Evolutionary conservation across 768 basidiomycete species (phyloP).

Genomic region (Thelephora aurantiotincta): DNA sequence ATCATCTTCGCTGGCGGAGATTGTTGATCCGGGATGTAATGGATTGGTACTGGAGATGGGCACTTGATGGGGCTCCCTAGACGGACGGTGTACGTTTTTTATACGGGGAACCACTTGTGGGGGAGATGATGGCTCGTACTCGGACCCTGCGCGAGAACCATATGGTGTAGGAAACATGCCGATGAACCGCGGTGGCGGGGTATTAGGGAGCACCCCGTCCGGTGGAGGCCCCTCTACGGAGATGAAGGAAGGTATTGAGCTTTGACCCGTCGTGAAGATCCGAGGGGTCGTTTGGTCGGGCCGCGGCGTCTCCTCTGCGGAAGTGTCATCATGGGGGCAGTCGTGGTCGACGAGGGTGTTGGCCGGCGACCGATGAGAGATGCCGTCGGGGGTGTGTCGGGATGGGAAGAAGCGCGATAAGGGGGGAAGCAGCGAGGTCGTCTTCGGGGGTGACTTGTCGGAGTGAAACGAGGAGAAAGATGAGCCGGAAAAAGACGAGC

Average conservation of each 20-base stretch:
- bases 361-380: slow-evolving; percentile 7
- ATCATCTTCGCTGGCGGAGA: slow-evolving; percentile 6
- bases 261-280: background rate
- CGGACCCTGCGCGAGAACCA: background rate
- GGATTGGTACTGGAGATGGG: slow-evolving; percentile 4
- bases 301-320: background rate
- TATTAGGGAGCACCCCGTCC: background rate
- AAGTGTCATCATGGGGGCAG: slow-evolving; percentile 6
- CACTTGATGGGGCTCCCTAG: background rate
- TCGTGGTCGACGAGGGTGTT: slow-evolving; percentile 9
- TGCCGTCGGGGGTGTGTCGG: slow-evolving; percentile 18
- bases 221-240: background rate
- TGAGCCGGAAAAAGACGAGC: slow-evolving; percentile 9
- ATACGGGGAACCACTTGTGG: too few species aligned
- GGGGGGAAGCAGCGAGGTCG: slow-evolving; percentile 16
- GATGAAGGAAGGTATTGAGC: background rate
- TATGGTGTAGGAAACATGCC: background rate
- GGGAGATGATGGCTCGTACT: background rate
- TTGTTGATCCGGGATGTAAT: slow-evolving; percentile 4
- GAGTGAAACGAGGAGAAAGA: slow-evolving; percentile 8
- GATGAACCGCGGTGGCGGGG: background rate
- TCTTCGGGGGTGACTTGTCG: slow-evolving; percentile 8
- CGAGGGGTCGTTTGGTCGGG: background rate
- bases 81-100: too few species aligned
- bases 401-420: slow-evolving; percentile 23